These are phyloP conservation scores for Histomonas meleagridis DNA, from an alignment of 208 protist genomes.

Conservation along the genomic window DNA sequence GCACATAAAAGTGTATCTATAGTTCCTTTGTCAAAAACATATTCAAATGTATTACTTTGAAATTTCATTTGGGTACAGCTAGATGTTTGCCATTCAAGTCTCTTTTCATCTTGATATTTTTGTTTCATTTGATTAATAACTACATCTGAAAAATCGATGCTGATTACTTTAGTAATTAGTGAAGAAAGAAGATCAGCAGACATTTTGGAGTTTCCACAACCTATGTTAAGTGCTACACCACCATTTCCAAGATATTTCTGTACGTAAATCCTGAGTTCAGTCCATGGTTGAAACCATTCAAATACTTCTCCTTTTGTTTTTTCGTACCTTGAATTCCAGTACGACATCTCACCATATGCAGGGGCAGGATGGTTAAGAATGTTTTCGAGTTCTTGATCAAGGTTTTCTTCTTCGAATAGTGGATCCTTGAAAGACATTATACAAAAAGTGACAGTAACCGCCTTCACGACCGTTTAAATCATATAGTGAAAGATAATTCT, in stretches of 20 bases:
- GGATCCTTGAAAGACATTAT: no score
- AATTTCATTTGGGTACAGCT: background rate
- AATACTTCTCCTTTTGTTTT: background rate
- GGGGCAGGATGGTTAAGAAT: background rate
- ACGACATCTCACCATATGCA: background rate
- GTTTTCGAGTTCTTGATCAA: slow-evolving; percentile 27
- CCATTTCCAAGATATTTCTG: background rate
- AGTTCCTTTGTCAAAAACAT: slow-evolving; percentile 17
- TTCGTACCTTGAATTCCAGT: slow-evolving; percentile 13
- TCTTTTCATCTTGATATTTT: background rate
- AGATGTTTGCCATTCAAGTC: background rate
- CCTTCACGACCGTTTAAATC: no score
- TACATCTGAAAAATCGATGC: background rate
- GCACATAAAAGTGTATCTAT: background rate
- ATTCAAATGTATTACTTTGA: background rate
- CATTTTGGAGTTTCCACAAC: slow-evolving; percentile 8
- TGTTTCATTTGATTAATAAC: slow-evolving; percentile 6
- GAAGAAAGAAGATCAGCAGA: background rate
- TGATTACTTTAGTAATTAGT: background rate
- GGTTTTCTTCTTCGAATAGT: background rate
- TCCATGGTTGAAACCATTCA: slow-evolving; percentile 19
- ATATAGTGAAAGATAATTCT: no score
- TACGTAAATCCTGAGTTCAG: background rate
- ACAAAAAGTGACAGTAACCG: no score
- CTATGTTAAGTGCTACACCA: background rate